These are phyloP conservation scores for Pythium aphanidermatum DNA, from an alignment of 352 stramenopile genomes.

Conservation along the genomic window DNA sequence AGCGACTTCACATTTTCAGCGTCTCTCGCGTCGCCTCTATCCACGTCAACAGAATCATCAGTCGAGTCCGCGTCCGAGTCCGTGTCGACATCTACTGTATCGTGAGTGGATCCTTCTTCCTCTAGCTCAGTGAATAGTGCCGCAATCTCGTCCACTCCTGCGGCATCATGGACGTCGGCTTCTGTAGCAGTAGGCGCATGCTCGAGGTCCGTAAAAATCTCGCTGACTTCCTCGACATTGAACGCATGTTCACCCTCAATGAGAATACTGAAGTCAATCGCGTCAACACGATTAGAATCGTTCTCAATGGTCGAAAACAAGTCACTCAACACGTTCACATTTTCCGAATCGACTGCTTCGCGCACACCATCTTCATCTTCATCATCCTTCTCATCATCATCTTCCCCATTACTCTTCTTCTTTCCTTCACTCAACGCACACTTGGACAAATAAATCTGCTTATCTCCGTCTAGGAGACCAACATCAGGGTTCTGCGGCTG, in stretches of 20 bases:
- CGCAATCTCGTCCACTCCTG: conserved; percentile 11
- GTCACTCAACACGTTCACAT: conserved; percentile 48
- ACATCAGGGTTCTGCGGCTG: too few relatives aligned
- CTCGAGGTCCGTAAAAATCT: conserved; percentile 39
- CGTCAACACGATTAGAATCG: conserved; percentile 20
- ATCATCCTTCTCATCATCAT: conserved; percentile 5
- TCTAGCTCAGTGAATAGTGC: conserved; percentile 8
- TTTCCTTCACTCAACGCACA: conserved; percentile 7
- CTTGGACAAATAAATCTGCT: too few relatives aligned
- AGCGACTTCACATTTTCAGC: conserved; percentile 41
- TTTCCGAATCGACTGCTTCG: conserved; percentile 38
- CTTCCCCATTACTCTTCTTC: conserved; percentile 17
- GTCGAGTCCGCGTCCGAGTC: conserved; percentile 10
- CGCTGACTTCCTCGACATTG: conserved; percentile 53
- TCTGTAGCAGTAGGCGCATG: conserved; percentile 6
- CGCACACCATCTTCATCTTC: too few relatives aligned
- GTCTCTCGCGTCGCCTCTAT: background rate
- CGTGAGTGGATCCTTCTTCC: conserved; percentile 2
- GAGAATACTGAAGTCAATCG: conserved; percentile 42
- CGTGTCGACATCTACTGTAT: background rate
- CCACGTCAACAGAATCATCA: conserved; percentile 21
- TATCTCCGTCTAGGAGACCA: too few relatives aligned
- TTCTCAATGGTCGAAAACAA: conserved; percentile 49
- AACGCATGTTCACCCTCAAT: conserved; percentile 43
- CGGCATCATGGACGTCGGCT: conserved; percentile 1